Conservation (phyloP, 225 moss, liverwort and hornwort species). For the Bryum argenteum region DNA sequence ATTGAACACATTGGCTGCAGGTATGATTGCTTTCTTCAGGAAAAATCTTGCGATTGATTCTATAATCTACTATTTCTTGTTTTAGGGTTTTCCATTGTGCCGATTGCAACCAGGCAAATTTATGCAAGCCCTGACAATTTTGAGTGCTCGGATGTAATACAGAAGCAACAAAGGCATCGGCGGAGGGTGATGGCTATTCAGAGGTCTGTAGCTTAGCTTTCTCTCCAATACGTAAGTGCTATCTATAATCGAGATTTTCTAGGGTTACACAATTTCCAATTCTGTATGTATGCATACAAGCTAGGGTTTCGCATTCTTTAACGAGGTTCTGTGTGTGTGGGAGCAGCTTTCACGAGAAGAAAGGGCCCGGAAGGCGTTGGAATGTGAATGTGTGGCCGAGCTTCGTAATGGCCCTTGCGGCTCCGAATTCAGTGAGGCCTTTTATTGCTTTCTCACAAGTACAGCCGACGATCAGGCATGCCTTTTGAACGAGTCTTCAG, state of each 20-base stretch:
- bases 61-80: background rate
- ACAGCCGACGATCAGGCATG: conserved; percentile 67
- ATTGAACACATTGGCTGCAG: conserved; percentile 35
- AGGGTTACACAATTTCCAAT: background rate
- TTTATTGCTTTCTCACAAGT: conserved; percentile 78
- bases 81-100: conserved; percentile 6
- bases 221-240: conserved; percentile 61
- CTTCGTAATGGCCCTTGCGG: conserved; percentile 79
- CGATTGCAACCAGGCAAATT: background rate
- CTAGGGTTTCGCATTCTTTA: background rate
- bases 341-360: conserved; percentile 68
- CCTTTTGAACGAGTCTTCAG: background rate
- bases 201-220: conserved; percentile 73
- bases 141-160: conserved; percentile 33
- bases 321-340: conserved; percentile 21
- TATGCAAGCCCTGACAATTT: conserved; percentile 5
- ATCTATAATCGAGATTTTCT: conserved; percentile 25
- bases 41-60: background rate
- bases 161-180: conserved; percentile 49
- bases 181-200: conserved; percentile 36
- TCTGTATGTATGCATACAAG: conserved; percentile 3
- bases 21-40: conserved; percentile 5
- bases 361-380: conserved; percentile 66
- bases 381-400: conserved; percentile 81
- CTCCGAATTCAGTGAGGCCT: conserved; percentile 65